Base-by-base conservation (phyloP, 1,139 yeast species). In the Pichia norvegensis region DNA sequence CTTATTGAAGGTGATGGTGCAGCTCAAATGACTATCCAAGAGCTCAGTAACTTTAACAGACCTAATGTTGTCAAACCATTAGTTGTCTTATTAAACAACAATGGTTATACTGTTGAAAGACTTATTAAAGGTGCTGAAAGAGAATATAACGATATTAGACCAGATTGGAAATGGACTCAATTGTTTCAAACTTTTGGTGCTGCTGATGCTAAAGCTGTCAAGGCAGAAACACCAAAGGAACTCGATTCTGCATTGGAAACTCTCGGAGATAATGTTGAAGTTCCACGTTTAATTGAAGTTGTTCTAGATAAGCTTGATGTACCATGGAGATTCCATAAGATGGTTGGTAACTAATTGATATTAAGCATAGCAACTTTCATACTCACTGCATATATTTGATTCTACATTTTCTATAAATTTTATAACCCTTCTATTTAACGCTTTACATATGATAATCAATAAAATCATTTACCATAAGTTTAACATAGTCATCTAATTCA, bases 11-110 rank as follows among this genome's bases (percentile, higher is more conserved):
- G 96, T 42, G 96, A 88, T 60, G 96, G 96, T 2, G 81, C 94
- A 9, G 87, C 95, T 1, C 95, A 85, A 66, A 84, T 87, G 95
- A 85, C 95, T 2, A 73, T 82, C 41, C 90, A 83, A 64, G 96
- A 87, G 62, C 65, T 86, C 42, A 78, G 92, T 1, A 78, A 86
- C 23, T 80, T 74, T 60, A 65, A 83, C 42, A 74, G 88, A 47
- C 40, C 29, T n/a, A 70, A 75, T 54, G 69, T 72, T 25, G 68
- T 81, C 33, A 73, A 74, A 17, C 84, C 90, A 21, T 74, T 81
- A 40, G 72, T 88, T 27, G 70, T 85, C 53, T 63, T 87, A 47
- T 68, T 86, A 64, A 88, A 87, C 67, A 88, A 88, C 63, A 76
- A 76, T 47, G 97, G 96, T 0, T 88, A 87, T 66, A 81, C 95